phyloP scores from a whole-genome alignment of 176 grass and related monocot species.

The Zea mays region Zm-B73-REFERENCE-NAM-5.0 NC_050098.1:6109001-6109500 shows the following conservation, averaged over 20 bases:
- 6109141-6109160: conserved; percentile 59
- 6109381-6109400: background rate
- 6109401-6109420: conserved; percentile 2
- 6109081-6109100: conserved; percentile 86
- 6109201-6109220: background rate
- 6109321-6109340: background rate
- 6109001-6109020: conserved; percentile 98
- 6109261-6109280: background rate
- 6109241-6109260: background rate
- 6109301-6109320: background rate
- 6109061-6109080: conserved; percentile 80
- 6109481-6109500: conserved; percentile 64
- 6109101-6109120: conserved; percentile 85
- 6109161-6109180: conserved; percentile 29
- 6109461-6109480: conserved; percentile 77
- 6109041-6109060: conserved; percentile 93
- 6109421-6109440: background rate
- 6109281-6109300: background rate
- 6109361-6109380: background rate
- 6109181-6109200: conserved; percentile 7
- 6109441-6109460: conserved; percentile 60
- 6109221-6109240: background rate
- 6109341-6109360: background rate
- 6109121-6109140: conserved; percentile 96
- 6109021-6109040: conserved; percentile 98